Conservation (phyloP, 805 yeast species). For the Candida anglica region DNA sequence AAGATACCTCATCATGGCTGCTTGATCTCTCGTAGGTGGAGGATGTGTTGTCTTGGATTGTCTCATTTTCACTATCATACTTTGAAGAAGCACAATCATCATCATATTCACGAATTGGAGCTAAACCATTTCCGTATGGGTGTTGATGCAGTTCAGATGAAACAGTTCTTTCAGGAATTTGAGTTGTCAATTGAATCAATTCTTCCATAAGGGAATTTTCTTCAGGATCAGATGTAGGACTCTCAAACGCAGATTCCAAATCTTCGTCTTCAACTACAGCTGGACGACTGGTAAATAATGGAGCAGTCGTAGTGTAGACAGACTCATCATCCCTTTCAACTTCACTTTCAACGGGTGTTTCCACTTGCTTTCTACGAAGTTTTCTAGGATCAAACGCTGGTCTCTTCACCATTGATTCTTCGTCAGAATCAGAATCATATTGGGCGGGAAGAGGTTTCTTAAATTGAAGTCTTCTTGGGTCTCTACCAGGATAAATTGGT, state of each 20-base stretch:
- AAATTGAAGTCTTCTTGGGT: constrained; percentile 5
- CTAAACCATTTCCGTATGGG: constrained; percentile 22
- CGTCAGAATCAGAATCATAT: constrained; percentile 12
- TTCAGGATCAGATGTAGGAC: constrained; percentile 1
- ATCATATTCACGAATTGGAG: constrained; percentile 34
- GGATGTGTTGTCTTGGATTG: constrained; percentile 7
- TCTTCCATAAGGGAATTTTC: constrained; percentile 5
- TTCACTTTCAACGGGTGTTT: constrained; percentile 4
- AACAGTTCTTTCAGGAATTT: not conserved
- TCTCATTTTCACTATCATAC: constrained; percentile 23
- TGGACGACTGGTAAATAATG: constrained; percentile 1
- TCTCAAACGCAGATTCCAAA: no score
- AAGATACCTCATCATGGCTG: constrained; percentile 17
- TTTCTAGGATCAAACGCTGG: constrained; percentile 18
- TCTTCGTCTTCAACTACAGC: not conserved
- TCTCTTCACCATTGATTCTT: constrained; percentile 11
- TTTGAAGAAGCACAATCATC: constrained; percentile 26
- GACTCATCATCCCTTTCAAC: constrained; percentile 4
- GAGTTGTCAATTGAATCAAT: constrained; percentile 2
- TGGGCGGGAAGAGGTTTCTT: constrained; percentile 7
- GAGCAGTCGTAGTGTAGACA: constrained; percentile 4
- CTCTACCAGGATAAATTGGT: not conserved
- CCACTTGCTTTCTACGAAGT: constrained; percentile 4
- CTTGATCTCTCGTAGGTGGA: constrained; percentile 13
- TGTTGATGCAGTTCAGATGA: constrained; percentile 10